These are phyloP conservation scores for Fusarium nisikadoi DNA, from an alignment of 2,329 filamentous ascomycete genomes.

Conservation along the genomic window DNA sequence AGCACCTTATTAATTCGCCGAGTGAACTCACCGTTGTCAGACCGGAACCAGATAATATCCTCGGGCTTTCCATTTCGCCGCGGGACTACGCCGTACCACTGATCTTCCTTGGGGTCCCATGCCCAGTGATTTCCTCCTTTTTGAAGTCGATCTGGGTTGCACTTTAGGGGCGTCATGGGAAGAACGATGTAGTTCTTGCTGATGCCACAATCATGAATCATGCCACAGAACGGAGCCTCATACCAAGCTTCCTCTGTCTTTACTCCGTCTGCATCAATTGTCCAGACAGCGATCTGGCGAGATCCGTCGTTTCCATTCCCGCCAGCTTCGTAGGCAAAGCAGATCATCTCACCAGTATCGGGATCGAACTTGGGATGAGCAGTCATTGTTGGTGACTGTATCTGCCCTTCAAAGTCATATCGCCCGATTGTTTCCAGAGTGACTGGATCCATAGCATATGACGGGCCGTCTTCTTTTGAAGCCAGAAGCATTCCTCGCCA, in stretches of 20 bases:
- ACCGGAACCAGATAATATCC: constrained; percentile 10
- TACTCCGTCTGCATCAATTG: not conserved
- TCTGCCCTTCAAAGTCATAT: constrained; percentile 13
- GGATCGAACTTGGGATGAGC: constrained; percentile 18
- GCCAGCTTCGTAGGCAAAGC: constrained; percentile 7
- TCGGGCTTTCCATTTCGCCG: constrained; percentile 7
- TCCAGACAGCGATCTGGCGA: constrained; percentile 2
- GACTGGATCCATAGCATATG: constrained; percentile 14
- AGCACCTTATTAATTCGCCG: not conserved
- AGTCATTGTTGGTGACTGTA: constrained; percentile 3
- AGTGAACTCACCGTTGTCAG: not conserved
- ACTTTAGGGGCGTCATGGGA: constrained; percentile 14
- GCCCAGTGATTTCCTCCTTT: constrained; percentile 18
- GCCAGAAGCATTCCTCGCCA: constrained; percentile 10
- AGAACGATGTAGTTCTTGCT: constrained; percentile 23
- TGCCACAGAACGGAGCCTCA: constrained; percentile 13
- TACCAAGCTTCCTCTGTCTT: constrained; percentile 11
- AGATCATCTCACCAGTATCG: not conserved
- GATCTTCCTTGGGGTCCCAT: constrained; percentile 5
- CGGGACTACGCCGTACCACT: constrained; percentile 8
- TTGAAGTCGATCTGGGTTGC: not conserved
- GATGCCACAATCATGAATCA: constrained; percentile 20
- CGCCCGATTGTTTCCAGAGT: constrained; percentile 15
- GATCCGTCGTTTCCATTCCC: constrained; percentile 10
- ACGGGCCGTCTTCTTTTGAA: constrained; percentile 12